Evolutionary conservation across 805 yeast species (phyloP).

Genomic region (Zygosaccharomyces pseudorouxii): DNA sequence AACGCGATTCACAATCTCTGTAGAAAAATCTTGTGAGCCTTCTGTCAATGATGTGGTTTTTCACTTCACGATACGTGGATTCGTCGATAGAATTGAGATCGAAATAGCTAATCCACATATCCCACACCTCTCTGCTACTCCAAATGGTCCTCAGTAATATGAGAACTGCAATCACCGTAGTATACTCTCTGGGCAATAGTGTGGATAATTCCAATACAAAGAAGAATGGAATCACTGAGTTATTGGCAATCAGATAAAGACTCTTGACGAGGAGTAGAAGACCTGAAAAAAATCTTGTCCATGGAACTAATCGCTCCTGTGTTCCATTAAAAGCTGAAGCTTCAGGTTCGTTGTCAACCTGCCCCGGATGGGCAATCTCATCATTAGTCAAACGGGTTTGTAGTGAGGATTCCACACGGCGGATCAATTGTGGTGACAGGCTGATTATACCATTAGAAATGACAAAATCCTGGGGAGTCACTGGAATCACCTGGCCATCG

Average conservation of each 20-base stretch:
- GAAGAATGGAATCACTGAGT: slow-evolving; percentile 22
- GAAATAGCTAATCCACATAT: slow-evolving; percentile 26
- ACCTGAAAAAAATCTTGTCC: slow-evolving; percentile 11
- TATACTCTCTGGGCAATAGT: slow-evolving; percentile 18
- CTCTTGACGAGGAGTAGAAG: slow-evolving; percentile 19
- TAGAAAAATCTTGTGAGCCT: slow-evolving; percentile 8
- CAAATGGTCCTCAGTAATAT: slow-evolving; percentile 19
- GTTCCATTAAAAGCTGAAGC: neutral
- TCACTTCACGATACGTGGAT: slow-evolving; percentile 9
- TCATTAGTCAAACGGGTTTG: slow-evolving; percentile 2
- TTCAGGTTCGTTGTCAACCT: neutral
- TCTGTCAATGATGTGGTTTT: slow-evolving; percentile 8
- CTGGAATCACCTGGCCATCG: slow-evolving; percentile 8
- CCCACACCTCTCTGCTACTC: slow-evolving; percentile 26
- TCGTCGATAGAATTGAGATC: slow-evolving; percentile 13
- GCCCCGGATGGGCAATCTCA: neutral
- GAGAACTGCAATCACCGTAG: slow-evolving; percentile 13
- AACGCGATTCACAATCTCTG: slow-evolving; percentile 5
- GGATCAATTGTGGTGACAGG: slow-evolving; percentile 17
- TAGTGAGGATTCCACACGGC: slow-evolving; percentile 14
- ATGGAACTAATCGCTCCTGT: neutral
- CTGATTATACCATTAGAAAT: slow-evolving; percentile 15
- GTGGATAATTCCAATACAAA: slow-evolving; percentile 20
- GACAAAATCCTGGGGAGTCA: slow-evolving; percentile 16
- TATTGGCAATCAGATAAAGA: slow-evolving; percentile 19